Base-by-base conservation (phyloP, 306 rosid genomes). In the Trifolium repens region DNA sequence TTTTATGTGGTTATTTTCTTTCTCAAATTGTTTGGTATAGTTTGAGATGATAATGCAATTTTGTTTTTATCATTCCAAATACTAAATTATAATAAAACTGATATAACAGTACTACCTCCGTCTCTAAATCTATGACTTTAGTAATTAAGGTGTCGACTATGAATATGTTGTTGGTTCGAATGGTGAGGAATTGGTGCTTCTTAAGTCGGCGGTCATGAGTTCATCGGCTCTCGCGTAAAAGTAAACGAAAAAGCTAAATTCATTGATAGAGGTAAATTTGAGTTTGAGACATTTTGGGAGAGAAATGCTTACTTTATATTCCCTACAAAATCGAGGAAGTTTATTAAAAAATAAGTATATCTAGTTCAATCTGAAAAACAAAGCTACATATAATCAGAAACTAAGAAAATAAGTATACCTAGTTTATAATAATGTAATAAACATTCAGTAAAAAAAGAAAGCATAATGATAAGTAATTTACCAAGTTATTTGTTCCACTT, bases 1-100 rank as follows among this genome's bases (percentile, higher is more conserved):
- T 47, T 73, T 69, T 64, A 65, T 64, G 46, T 47, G 79, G 67
- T 70, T 64, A 46, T 57, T 70, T 83, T 71, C 71, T 69, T 74
- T 69, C 53, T 53, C 60, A 67, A 30, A 26, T 73, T 73, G 19
- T 42, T 71, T 65, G 67, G 62, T 4, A 60, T 67, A 49, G 54
- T 61, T 59, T 50, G n/a, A 61, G 61, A 60, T 80, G 59, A 4
- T 52, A 35, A 47, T 58, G 46, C 46, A 55, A 39, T 66, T 66
- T 63, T 44, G 15, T 44, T 13, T 9, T 2, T 12, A 8, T 39
- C 9, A 39, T 39, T 39, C 9, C 2, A 39, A 35, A 35, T 35
- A 35, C 39, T 2, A 27, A 27, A 27, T 27, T 27, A 27, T 27
- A 27, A 27, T 27, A 27, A 27, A 27, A 27, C 3, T 27, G 3